Conservation (phyloP, 768 basidiomycete genomes). For the Leccinum uliginosum region DNA sequence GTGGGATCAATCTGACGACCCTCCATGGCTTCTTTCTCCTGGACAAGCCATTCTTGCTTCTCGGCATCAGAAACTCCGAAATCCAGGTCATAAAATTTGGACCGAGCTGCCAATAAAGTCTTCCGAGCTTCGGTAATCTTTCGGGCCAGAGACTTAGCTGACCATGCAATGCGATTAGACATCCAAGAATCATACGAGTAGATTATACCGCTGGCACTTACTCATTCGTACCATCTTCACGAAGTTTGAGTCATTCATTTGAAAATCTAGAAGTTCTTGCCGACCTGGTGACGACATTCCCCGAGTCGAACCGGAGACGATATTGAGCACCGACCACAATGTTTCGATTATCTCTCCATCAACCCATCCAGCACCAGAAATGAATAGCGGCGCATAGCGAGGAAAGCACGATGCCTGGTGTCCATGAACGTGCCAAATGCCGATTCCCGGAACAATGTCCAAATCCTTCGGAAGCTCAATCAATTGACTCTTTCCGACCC, state of each 20-base stretch:
- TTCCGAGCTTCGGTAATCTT: no score
- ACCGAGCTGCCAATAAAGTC: no score
- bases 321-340: background rate
- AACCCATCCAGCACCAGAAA: background rate
- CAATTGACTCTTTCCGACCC: background rate
- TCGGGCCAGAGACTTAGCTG: background rate
- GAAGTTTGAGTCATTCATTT: slow-evolving; percentile 8
- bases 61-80: no score
- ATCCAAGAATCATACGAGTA: background rate
- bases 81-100: no score
- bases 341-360: slow-evolving; percentile 1
- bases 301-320: background rate
- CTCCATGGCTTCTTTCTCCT: no score
- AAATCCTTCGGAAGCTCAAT: background rate
- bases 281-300: background rate
- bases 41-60: no score
- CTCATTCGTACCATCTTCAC: slow-evolving; percentile 4
- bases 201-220: background rate
- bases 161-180: background rate
- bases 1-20: no score
- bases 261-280: slow-evolving; percentile 1
- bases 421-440: slow-evolving; percentile 25
- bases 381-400: background rate
- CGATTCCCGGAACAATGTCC: slow-evolving; percentile 14
- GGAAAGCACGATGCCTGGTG: slow-evolving; percentile 23